Conservation (phyloP, 495 filamentous ascomycete genomes). For the Xylaria sp. region DNA sequence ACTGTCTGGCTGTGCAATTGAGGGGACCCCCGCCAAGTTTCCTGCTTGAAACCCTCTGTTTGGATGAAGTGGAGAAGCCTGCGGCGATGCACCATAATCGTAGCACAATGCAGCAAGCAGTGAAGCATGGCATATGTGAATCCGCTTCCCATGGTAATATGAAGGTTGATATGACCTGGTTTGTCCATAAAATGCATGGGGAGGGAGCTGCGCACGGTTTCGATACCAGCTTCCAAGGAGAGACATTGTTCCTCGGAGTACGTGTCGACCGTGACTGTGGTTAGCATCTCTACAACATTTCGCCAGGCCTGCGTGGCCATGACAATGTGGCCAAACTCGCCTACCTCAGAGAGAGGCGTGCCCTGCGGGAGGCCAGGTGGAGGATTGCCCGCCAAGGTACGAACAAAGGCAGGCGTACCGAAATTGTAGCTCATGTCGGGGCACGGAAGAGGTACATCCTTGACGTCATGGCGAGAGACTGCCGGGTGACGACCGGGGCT, state of each 20-base stretch:
- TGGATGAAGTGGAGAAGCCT: constrained; percentile 57
- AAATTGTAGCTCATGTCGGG: constrained; percentile 59
- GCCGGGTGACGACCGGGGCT: constrained; percentile 59
- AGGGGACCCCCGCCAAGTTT: constrained; percentile 51
- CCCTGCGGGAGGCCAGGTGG: constrained; percentile 45
- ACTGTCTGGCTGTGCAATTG: constrained; percentile 49
- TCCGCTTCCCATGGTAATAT: constrained; percentile 61
- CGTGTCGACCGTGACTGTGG: constrained; percentile 50
- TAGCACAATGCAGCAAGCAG: constrained; percentile 57
- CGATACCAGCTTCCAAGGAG: constrained; percentile 52
- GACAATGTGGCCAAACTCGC: constrained; percentile 60
- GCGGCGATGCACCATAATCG: constrained; percentile 59
- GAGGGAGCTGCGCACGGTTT: constrained; percentile 50
- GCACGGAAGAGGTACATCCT: constrained; percentile 56
- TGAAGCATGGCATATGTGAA: constrained; percentile 60
- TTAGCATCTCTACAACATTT: constrained; percentile 60
- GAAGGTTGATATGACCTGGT: constrained; percentile 56
- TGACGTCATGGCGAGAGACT: constrained; percentile 52
- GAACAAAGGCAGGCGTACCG: constrained; percentile 55
- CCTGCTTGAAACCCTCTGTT: constrained; percentile 52
- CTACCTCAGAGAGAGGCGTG: constrained; percentile 48
- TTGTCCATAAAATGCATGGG: constrained; percentile 59
- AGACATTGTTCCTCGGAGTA: constrained; percentile 55
- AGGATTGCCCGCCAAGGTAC: constrained; percentile 49
- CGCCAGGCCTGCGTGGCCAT: constrained; percentile 60